Evolutionary conservation across 345 rosid species (phyloP), one percentile per base, ranked within the genome.

Genomic region (Salix koriyanagi): DNA sequence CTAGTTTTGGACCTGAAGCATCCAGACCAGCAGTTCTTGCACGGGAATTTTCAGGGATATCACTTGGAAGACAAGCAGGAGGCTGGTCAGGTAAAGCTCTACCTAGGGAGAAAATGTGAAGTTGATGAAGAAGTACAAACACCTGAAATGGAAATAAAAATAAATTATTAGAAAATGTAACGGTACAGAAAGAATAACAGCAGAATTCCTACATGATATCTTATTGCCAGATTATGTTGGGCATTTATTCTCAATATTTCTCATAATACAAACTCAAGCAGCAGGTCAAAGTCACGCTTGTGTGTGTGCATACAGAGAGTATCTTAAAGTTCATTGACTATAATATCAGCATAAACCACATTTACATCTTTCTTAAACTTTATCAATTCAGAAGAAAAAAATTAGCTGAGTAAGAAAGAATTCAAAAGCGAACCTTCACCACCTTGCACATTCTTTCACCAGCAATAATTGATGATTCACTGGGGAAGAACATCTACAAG

Each of bases 41-140:
- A 74, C 91, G 94, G 69, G 92, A 90, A 7, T 79, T 86, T 83
- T 79, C 90, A 73, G 89, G 83, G 67, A 72, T 64, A 69, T 89
- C 88, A 4, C 50, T 69, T 60, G 88, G 85, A 69, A 90, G 88
- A 80, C 46, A 74, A 13, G 87, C 81, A 65, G 92, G 88, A 77
- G 97, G 95, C 67, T 88, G 92, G 79, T 96, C 98, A 15, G 97
- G 93, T 72, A 91, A 89, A 69, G 88, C 65, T 84, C 84, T 88
- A 70, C 98, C 97, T 26, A 82, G 84, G 75, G 92, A 91, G 84
- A 96, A 96, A 74, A 89, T 79, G 76, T 89, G 94, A 81, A 96
- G 92, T 83, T 94, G 99, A 84, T 87, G 97, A 85, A 86, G 95
- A 70, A 94, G 96, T 60, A 94, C 95, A 79, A 92, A 94, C 68